Base-by-base conservation (phyloP, 2,329 filamentous ascomycete species). In the Fusarium tupiense region DNA sequence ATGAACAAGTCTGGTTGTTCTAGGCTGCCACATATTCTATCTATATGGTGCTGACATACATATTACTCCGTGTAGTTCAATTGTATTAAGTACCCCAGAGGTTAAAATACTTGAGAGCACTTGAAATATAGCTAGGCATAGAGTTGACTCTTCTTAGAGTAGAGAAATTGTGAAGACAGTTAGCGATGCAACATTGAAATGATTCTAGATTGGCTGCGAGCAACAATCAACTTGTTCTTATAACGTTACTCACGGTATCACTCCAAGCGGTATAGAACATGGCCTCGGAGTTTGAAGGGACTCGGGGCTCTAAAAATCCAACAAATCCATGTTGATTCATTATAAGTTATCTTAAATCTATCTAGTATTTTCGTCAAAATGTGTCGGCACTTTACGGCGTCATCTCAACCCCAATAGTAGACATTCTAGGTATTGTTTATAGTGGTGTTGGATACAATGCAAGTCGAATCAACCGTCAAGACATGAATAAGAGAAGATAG, bases 121-220 rank as follows among this genome's bases (percentile, higher is more conserved):
- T 35, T 35, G 6, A 35, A 19, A 24, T 24, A 22, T 22, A 35
- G 11, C 22, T 9, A n/a, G n/a, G n/a, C n/a, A 24, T 7, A 5
- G 10, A 14, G 11, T 4, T 9, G 47, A 7, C 22, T 14, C 12
- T 24, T 10, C 10, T 20, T 8, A 20, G 19, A 20, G 8, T 2
- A 19, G 22, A 33, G 2, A 7, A 1, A 14, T 19, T 24, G 0
- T 24, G 0, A 24, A 13, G 49, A 5, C 17, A 0, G 33, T 14
- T 35, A 35, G 14, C 33, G n/a, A 11, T 35, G 12, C 6, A 49
- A 8, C n/a, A 20, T 35, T 20, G 11, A 52, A 35, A 24, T 14
- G 31, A 52, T 4, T 11, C 12, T 6, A 20, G n/a, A 24, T 16
- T 53, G 12, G n/a, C 17, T 9, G 33, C 26, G 19, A 35, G 49